Evolutionary conservation across 2,329 filamentous ascomycete genomes (phyloP).

Genomic region (Cordyceps sp.): DNA sequence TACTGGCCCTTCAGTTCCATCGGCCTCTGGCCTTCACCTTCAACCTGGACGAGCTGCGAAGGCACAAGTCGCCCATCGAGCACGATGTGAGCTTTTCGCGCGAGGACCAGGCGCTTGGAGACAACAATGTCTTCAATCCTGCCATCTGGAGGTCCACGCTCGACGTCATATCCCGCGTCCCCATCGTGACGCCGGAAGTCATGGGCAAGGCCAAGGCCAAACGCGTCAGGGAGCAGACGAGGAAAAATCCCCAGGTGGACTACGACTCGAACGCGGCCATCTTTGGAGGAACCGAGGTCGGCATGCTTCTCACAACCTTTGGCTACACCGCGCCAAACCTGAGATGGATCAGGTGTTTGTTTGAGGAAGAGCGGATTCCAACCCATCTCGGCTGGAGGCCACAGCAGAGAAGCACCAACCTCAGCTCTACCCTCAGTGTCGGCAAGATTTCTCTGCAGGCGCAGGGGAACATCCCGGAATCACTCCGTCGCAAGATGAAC

Average conservation of each 20-base stretch:
- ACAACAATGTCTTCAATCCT: not conserved
- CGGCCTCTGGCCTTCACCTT: not conserved
- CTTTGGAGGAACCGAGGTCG: not conserved
- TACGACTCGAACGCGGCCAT: not conserved
- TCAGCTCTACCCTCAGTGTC: no score
- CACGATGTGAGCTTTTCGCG: not conserved
- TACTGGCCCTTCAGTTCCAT: not conserved
- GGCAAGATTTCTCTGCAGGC: no score
- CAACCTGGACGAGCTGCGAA: not conserved
- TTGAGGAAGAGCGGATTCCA: no score
- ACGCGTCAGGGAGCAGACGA: not conserved
- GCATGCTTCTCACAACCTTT: not conserved
- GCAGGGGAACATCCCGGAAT: no score
- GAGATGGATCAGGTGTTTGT: no score
- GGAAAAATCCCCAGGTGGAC: not conserved
- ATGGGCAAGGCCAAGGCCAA: not conserved
- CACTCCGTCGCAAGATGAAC: no score
- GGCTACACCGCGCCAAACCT: no score
- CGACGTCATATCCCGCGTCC: not conserved
- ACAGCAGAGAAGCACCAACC: no score
- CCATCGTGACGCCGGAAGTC: not conserved
- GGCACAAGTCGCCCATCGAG: not conserved
- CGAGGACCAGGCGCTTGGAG: not conserved
- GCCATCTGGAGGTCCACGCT: not conserved
- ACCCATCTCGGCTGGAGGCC: no score